A percentile compares a stretch with the other conserved stretches of the same genome.
These are phyloP conservation scores for Podosphaera fusca DNA, from an alignment of 2,329 filamentous ascomycete genomes.

Conservation along the genomic window DNA sequence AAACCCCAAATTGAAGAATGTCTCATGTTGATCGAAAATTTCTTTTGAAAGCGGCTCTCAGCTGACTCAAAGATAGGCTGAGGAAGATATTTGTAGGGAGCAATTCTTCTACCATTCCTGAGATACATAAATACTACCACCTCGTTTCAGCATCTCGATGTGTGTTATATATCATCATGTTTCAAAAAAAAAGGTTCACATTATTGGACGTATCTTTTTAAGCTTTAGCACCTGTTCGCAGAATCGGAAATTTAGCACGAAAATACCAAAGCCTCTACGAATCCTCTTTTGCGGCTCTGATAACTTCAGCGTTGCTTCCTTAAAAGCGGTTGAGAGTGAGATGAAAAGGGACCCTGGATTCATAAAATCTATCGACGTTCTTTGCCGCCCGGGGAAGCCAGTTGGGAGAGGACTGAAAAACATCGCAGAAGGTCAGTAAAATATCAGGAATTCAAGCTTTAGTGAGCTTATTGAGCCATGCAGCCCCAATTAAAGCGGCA, in stretches of 20 bases:
- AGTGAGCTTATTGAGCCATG: background rate
- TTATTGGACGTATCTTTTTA: too few relatives aligned
- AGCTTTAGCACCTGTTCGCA: too few relatives aligned
- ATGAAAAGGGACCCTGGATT: constrained; percentile 25
- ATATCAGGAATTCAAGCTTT: background rate
- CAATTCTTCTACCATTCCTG: too few relatives aligned
- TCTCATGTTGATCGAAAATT: too few relatives aligned
- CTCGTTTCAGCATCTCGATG: too few relatives aligned
- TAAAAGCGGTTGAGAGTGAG: constrained; percentile 44
- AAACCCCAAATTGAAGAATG: too few relatives aligned
- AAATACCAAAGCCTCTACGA: constrained; percentile 33
- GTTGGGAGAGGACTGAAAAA: constrained; percentile 50
- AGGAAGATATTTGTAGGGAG: too few relatives aligned
- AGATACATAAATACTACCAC: too few relatives aligned
- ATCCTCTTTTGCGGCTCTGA: constrained; percentile 94
- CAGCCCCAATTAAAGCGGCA: constrained; percentile 50
- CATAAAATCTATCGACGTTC: constrained; percentile 62
- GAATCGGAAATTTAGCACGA: constrained; percentile 2
- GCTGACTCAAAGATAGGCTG: too few relatives aligned
- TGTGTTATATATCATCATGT: too few relatives aligned
- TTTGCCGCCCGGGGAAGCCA: constrained; percentile 59
- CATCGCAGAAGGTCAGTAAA: constrained; percentile 11
- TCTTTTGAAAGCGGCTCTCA: too few relatives aligned
- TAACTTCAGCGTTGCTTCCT: constrained; percentile 59
- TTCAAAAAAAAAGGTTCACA: too few relatives aligned